These are phyloP conservation scores for Leptographium radiaticola DNA, from an alignment of 2,329 filamentous ascomycete species.

Conservation along the genomic window DNA sequence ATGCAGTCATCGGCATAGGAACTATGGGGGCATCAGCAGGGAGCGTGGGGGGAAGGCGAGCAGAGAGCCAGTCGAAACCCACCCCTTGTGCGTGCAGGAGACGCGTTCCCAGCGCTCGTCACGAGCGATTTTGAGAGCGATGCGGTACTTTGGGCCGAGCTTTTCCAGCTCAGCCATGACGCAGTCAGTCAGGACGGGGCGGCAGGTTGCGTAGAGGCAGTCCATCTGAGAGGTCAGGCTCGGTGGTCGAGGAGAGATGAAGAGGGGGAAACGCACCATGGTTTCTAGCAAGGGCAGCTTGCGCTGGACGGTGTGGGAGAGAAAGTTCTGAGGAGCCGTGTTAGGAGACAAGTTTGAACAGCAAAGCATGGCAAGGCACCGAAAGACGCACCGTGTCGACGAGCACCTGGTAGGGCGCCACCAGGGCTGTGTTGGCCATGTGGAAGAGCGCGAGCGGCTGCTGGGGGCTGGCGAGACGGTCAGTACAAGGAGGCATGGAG, in stretches of 20 bases:
- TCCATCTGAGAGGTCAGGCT: conserved; percentile 55
- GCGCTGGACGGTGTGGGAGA: conserved; percentile 73
- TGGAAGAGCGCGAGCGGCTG: conserved; percentile 14
- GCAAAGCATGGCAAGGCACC: background rate
- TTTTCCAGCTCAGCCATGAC: conserved; percentile 77
- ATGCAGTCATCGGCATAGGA: conserved; percentile 75
- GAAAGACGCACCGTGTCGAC: conserved; percentile 12
- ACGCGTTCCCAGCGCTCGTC: conserved; percentile 82
- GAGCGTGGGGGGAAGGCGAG: background rate
- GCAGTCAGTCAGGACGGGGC: conserved; percentile 71
- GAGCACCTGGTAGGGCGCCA: conserved; percentile 14
- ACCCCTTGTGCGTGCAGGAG: conserved; percentile 79
- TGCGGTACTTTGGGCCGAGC: conserved; percentile 74
- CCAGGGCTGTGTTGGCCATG: conserved; percentile 14
- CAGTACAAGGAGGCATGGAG: background rate
- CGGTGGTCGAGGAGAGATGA: background rate
- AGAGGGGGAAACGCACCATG: conserved; percentile 34
- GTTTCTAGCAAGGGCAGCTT: conserved; percentile 80
- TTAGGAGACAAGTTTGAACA: background rate
- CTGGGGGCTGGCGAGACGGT: conserved; percentile 10
- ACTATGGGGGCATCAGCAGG: background rate
- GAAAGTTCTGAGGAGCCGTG: conserved; percentile 46
- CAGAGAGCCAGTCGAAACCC: background rate
- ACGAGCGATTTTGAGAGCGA: conserved; percentile 73
- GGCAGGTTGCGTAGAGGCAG: conserved; percentile 81